Percentiles rank a stretch among this genome's conserved stretches.
phyloP scores from a whole-genome alignment of 2,329 filamentous ascomycete genomes.

The Myriangium duriaei region DNA sequence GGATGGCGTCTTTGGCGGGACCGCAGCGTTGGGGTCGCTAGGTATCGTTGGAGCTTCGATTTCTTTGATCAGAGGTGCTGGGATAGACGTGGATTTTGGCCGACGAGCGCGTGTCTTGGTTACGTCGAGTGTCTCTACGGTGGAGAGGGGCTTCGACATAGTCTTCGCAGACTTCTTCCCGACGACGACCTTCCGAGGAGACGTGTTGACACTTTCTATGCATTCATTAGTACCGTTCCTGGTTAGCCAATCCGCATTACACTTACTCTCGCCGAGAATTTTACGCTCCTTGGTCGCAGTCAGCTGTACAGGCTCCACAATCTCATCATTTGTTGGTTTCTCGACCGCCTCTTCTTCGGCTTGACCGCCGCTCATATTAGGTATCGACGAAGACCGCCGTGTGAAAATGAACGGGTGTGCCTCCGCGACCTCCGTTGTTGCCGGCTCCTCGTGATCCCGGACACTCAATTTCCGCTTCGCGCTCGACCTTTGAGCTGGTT shows the following conservation, averaged over 20 bases:
- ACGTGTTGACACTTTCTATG: slow-evolving; percentile 25
- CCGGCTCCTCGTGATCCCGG: slow-evolving; percentile 36
- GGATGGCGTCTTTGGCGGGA: slow-evolving; percentile 19
- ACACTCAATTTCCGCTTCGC: slow-evolving; percentile 47
- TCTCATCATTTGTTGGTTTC: slow-evolving; percentile 9
- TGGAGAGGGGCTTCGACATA: slow-evolving; percentile 8
- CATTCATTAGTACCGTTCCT: not conserved
- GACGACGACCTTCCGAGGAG: slow-evolving; percentile 17
- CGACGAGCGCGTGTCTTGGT: slow-evolving; percentile 18
- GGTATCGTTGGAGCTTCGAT: slow-evolving; percentile 7
- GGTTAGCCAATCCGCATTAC: not conserved
- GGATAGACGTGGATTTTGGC: slow-evolving; percentile 17
- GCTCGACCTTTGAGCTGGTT: slow-evolving; percentile 30
- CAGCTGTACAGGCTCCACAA: slow-evolving; percentile 4
- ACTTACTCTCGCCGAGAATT: slow-evolving; percentile 32
- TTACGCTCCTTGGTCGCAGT: slow-evolving; percentile 22
- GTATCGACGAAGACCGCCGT: slow-evolving; percentile 18
- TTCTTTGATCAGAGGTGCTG: slow-evolving; percentile 9
- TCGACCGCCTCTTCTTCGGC: not conserved
- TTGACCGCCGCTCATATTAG: not conserved
- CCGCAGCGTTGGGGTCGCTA: not conserved
- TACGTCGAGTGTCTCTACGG: slow-evolving; percentile 1
- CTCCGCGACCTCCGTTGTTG: slow-evolving; percentile 23
- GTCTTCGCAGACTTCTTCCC: slow-evolving; percentile 15
- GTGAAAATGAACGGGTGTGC: slow-evolving; percentile 33